Evolutionary conservation across 441 rosid species (phyloP).

Genomic region (Erodium texanum): DNA sequence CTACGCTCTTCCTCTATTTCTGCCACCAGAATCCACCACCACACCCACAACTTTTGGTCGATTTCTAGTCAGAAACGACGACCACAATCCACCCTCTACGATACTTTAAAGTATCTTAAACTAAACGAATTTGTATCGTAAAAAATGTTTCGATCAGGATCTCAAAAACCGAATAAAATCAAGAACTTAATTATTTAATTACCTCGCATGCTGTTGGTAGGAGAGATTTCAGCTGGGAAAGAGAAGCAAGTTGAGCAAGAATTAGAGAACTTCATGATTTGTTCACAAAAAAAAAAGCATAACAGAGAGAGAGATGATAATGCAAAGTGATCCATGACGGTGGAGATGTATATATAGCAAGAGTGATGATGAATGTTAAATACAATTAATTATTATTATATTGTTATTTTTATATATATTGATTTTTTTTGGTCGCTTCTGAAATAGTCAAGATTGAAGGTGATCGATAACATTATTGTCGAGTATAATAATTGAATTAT

Average conservation of each 20-base stretch:
- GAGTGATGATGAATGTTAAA: not conserved
- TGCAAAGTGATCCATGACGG: not conserved
- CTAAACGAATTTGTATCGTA: not conserved
- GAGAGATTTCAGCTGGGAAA: conserved; percentile 10
- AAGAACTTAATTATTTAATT: too few species aligned
- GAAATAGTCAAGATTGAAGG: not conserved
- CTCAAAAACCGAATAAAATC: not conserved
- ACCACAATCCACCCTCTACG: too few species aligned
- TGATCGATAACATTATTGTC: too few species aligned
- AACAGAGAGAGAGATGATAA: not conserved
- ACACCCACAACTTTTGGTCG: too few species aligned
- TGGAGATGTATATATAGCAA: not conserved
- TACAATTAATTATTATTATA: not conserved
- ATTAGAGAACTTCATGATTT: conserved; percentile 4
- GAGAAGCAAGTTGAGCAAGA: conserved; percentile 4
- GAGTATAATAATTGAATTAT: not conserved
- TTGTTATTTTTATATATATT: not conserved
- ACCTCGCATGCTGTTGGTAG: not conserved
- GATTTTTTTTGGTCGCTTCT: not conserved
- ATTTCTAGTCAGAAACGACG: too few species aligned
- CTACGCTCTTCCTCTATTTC: too few species aligned
- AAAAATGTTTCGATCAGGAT: not conserved
- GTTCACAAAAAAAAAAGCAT: not conserved
- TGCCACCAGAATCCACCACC: too few species aligned
- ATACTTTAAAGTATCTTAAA: too few species aligned